Base-by-base conservation (phyloP, 2,329 filamentous ascomycete genomes). In the Fusarium miscanthi region DNA sequence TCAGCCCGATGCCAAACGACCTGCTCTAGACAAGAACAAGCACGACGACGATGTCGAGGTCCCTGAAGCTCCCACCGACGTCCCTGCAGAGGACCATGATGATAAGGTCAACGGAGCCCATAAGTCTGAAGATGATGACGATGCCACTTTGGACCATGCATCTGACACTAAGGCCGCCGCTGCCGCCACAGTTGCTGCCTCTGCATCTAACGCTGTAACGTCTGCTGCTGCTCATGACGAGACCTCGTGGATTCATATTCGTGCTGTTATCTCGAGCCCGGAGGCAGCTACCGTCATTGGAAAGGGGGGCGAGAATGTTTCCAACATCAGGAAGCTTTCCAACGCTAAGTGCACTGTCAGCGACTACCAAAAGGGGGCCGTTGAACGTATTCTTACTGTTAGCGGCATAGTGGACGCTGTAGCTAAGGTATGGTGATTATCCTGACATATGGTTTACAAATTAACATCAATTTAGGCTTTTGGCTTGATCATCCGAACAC, bases 321-420 rank as follows among this genome's bases (percentile, higher is more conserved):
- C 95, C 76, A 94, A 97, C 84, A 98, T 99, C 80, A 91, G 96
- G 76, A 94, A 94, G 81, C 88, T 97, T 84, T 98, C 96, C 58
- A 95, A 94, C 78, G 96, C 96, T 75, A 98, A 98, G 85, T 99
- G 96, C 86, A 99, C 96, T 52, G 96, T 99, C 77, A 98, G 95
- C 85, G 96, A 99, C 84, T 99, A 98, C 80, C 93, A 97, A 77
- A 94, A 97, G 80, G 96, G 96, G 74, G 96, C 96, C 61, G 95
- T 98, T 38, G 96, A 99, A 86, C 94, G 96, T 81, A 98, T 99
- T 79, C 87, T 99, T 79, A 99, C 96, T 37, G 96, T 99, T 69
- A 98, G 95, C 83, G 96, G 96, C 71, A 92, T 94, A 74, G 95
- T 98, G 76, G 96, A 99, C 85, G 95, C 95, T 76, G 95, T 95